Percentiles rank a stretch among this genome's conserved stretches.
phyloP scores from a whole-genome alignment of 1,139 yeast species.

The Scheffersomyces parashehatae region DNA sequence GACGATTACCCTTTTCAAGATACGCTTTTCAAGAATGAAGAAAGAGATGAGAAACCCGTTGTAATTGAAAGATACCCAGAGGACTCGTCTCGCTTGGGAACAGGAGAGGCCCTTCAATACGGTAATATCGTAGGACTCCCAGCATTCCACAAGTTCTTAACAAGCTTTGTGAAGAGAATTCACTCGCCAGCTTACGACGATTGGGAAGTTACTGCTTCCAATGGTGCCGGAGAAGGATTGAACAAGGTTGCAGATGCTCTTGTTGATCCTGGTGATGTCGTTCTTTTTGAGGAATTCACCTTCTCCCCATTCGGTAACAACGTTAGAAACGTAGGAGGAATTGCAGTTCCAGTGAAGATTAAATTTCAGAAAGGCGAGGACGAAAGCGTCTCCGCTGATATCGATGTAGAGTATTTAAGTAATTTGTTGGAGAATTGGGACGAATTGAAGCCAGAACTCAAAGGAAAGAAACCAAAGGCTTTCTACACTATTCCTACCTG shows the following conservation, averaged over 20 bases:
- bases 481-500: conserved; percentile 4
- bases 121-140: conserved; percentile 1
- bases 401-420: conserved; percentile 1
- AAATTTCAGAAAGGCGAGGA: neutral
- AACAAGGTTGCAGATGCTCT: conserved; percentile 2
- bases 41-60: conserved; percentile 12
- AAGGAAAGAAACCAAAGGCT: conserved; percentile 4
- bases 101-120: conserved; percentile 1
- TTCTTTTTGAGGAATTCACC: conserved; percentile 5
- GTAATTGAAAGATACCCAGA: neutral
- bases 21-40: conserved; percentile 8
- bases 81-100: neutral
- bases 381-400: neutral
- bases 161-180: conserved; percentile 1
- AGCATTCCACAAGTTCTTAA: neutral
- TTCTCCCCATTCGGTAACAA: conserved; percentile 2
- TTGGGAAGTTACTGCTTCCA: conserved; percentile 1
- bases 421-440: conserved; percentile 4
- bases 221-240: conserved; percentile 3
- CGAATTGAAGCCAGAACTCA: conserved; percentile 1
- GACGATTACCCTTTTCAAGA: conserved; percentile 3
- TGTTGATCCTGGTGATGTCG: conserved; percentile 2
- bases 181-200: conserved; percentile 1
- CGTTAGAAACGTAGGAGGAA: conserved; percentile 1
- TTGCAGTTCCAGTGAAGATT: conserved; percentile 1